phyloP scores from a whole-genome alignment of 1,139 yeast species.

The Saccharomyces hybrid region DNA sequence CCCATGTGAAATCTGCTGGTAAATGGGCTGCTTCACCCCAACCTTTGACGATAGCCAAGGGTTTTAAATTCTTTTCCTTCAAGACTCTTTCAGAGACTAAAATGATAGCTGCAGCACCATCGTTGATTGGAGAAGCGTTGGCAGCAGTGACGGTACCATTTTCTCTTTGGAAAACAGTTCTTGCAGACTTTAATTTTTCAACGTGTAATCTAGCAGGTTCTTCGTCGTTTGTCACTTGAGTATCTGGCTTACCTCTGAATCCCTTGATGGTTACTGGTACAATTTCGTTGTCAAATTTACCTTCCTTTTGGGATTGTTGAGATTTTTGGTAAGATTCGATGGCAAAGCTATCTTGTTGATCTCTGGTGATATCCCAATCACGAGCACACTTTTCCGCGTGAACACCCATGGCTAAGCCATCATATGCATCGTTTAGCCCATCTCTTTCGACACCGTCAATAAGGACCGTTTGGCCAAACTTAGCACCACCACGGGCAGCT shows the following conservation, averaged over 20 bases:
- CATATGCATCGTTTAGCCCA: constrained; percentile 87
- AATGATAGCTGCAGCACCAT: constrained; percentile 93
- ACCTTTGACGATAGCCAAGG: constrained; percentile 79
- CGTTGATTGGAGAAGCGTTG: constrained; percentile 90
- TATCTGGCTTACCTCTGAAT: constrained; percentile 86
- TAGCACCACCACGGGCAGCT: constrained; percentile 74
- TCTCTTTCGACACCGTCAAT: constrained; percentile 88
- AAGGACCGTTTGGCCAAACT: constrained; percentile 72
- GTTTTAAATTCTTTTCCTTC: constrained; percentile 75
- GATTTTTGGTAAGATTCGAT: constrained; percentile 68
- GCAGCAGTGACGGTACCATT: constrained; percentile 95
- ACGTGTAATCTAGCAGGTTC: constrained; percentile 69
- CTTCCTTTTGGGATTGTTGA: constrained; percentile 64
- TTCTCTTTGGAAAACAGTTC: constrained; percentile 88
- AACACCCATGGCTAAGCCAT: constrained; percentile 83
- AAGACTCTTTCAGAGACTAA: constrained; percentile 77
- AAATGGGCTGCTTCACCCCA: constrained; percentile 98
- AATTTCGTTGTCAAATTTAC: constrained; percentile 75
- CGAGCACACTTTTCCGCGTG: constrained; percentile 94
- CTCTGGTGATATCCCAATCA: constrained; percentile 57
- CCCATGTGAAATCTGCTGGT: constrained; percentile 89
- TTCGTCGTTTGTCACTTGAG: constrained; percentile 59
- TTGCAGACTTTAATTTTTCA: constrained; percentile 64
- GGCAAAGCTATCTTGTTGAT: constrained; percentile 67
- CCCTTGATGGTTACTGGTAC: constrained; percentile 86